A percentile compares a stretch with the other conserved stretches of the same genome.
Conservation (phyloP, 805 yeast genomes). For the Teunomyces tritomae region DNA sequence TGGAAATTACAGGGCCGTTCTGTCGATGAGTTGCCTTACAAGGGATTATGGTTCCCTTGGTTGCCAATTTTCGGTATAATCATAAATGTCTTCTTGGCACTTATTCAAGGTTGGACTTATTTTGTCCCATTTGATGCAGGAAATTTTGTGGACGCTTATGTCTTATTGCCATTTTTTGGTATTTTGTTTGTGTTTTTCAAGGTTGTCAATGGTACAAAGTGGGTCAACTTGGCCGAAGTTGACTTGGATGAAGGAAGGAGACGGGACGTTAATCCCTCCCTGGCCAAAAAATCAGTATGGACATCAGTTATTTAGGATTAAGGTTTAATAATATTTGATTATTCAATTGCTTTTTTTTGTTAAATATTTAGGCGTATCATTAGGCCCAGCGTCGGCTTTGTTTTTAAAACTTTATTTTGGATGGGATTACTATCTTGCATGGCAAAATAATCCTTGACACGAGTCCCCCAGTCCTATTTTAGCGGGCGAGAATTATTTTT, state of each 20-base stretch:
- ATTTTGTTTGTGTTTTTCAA: constrained; percentile 38
- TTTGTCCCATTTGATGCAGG: constrained; percentile 54
- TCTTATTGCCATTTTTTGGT: constrained; percentile 57
- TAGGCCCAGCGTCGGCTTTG: background rate
- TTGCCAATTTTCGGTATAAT: constrained; percentile 48
- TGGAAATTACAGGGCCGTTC: constrained; percentile 38
- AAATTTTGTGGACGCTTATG: constrained; percentile 55
- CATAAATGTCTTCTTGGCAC: constrained; percentile 50
- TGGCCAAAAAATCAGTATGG: background rate
- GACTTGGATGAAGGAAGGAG: constrained; percentile 54
- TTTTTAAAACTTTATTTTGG: background rate
- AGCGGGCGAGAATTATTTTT: background rate
- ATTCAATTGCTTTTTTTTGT: background rate
- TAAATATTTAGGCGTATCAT: background rate
- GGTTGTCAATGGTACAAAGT: constrained; percentile 38
- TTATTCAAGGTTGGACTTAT: constrained; percentile 67
- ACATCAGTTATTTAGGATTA: background rate
- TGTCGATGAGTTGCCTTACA: constrained; percentile 32
- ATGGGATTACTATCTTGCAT: background rate
- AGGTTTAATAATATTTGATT: no score
- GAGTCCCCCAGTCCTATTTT: background rate
- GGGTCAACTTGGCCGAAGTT: constrained; percentile 42
- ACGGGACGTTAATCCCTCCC: constrained; percentile 22
- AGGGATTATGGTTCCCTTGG: constrained; percentile 47
- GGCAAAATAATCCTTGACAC: background rate